phyloP scores from a whole-genome alignment of 1,284 basidiomycete genomes.

The Trichosporon sp. region DNA sequence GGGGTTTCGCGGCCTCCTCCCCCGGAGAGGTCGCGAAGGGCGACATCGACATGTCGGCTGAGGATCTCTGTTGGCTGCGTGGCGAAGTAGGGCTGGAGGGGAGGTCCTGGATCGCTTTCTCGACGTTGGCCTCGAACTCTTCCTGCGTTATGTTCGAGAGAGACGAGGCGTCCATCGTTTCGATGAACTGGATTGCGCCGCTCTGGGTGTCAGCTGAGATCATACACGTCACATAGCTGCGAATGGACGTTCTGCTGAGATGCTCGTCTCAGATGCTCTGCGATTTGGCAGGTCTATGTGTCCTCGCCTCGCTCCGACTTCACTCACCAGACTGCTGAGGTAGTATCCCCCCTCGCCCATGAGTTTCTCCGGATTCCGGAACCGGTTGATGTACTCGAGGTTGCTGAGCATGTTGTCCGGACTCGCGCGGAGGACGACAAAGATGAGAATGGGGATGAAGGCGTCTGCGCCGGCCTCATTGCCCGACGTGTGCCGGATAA shows the following conservation, averaged over 20 bases:
- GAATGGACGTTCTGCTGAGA: no score
- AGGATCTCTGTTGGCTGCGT: conserved; percentile 25
- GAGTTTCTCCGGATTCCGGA: conserved; percentile 83
- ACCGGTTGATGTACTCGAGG: conserved; percentile 96
- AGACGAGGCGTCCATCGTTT: conserved; percentile 93
- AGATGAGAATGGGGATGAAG: conserved; percentile 93
- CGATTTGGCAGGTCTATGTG: no score
- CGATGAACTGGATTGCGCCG: conserved; percentile 92
- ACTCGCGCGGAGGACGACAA: conserved; percentile 88
- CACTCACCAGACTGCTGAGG: conserved; percentile 81
- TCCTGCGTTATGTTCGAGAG: conserved; percentile 88
- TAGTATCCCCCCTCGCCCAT: conserved; percentile 98
- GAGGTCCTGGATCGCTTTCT: conserved; percentile 75
- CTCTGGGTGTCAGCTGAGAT: conserved; percentile 50
- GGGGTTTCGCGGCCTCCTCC: conserved; percentile 79
- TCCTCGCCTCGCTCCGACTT: no score
- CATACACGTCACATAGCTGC: conserved; percentile 53
- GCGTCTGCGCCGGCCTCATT: conserved; percentile 76
- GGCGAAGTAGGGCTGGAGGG: conserved; percentile 51
- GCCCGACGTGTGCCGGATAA: conserved; percentile 78
- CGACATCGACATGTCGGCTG: conserved; percentile 44
- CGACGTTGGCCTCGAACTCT: conserved; percentile 81
- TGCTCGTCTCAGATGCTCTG: no score
- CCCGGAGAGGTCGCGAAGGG: conserved; percentile 59
- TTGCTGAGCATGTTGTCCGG: conserved; percentile 92